Base-by-base conservation (phyloP, 1,284 basidiomycete genomes). In the Cutaneotrichosporon sp. region DNA sequence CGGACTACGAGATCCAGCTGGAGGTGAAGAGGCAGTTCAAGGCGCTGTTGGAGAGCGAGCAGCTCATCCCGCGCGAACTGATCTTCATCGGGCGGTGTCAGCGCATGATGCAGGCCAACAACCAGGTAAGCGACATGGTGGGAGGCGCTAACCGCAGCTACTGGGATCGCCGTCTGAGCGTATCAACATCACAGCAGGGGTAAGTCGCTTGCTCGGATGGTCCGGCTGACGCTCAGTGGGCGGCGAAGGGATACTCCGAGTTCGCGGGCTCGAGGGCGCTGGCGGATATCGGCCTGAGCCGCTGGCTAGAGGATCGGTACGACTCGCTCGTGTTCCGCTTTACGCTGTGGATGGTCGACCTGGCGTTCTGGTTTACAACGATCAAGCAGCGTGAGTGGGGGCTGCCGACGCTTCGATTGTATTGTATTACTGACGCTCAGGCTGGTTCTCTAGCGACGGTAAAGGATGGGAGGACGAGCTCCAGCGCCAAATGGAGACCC, bases 41-140 rank as follows among this genome's bases (percentile, higher is more conserved):
- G 63, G 74, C 65, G 3, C 76, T 80, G 66, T 66, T 80, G 50
- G 75, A 78, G 63, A 78, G 77, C 50, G 77, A 80, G 59, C 8
- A 8, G 9, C 46, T 26, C 10, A 49, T 41, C 14, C 25, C 11
- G 12, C 49, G 20, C 75, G 86, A 84, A 59, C 77, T 93, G 32
- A 84, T 92, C 52, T 92, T 94, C 68, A 76, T 93, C 25, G 82
- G 83, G 1, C 78, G 90, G 53, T 88, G 88, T 66, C 88, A 91
- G 82, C 79, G 90, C 72, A 85, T 72, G 70, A 81, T 79, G 33
- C 69, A 75, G 55, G 75, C 75, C 12, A 76, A 76, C 52, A 77
- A 77, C 46, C 76, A 80, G n/a, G n/a, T n/a, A n/a, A n/a, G n/a
- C n/a, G n/a, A n/a, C n/a, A n/a, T n/a, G n/a, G n/a, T n/a, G n/a